These are phyloP conservation scores for Aspergillus tamarii DNA, from an alignment of 2,329 filamentous ascomycete genomes.

Conservation along the genomic window DNA sequence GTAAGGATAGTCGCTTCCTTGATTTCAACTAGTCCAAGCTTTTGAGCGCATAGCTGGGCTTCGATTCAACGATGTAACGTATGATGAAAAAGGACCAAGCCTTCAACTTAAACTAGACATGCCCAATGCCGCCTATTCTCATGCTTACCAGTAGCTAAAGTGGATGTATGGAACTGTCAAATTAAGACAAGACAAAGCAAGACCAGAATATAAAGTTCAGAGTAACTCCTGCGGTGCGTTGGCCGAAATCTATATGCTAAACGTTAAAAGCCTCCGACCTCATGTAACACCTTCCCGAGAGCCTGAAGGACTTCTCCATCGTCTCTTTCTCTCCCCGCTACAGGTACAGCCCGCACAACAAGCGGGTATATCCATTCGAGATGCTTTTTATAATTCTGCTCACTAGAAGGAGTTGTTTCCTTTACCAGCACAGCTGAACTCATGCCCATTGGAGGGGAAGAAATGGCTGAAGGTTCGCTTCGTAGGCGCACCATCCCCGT, in stretches of 20 bases:
- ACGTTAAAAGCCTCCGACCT: slow-evolving; percentile 52
- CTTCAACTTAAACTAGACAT: background rate
- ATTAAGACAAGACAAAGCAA: background rate
- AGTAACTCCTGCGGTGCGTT: background rate
- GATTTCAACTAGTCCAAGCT: background rate
- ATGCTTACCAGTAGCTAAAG: background rate
- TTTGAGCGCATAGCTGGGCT: background rate
- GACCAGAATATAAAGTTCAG: background rate
- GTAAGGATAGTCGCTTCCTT: background rate
- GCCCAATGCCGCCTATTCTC: background rate
- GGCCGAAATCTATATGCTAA: background rate
- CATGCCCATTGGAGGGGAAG: slow-evolving; percentile 42
- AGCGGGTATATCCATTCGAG: slow-evolving; percentile 80
- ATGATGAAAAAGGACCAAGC: background rate
- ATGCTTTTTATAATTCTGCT: slow-evolving; percentile 65
- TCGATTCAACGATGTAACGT: background rate
- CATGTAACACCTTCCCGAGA: slow-evolving; percentile 63
- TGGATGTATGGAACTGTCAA: background rate
- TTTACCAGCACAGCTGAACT: slow-evolving; percentile 10
- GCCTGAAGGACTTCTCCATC: slow-evolving; percentile 48
- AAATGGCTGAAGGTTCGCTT: slow-evolving; percentile 72
- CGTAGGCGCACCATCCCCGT: slow-evolving; percentile 66
- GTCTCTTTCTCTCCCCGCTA: slow-evolving; percentile 45
- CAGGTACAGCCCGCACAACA: slow-evolving; percentile 44
- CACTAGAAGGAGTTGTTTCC: slow-evolving; percentile 33